Conservation (phyloP, 2,329 filamentous ascomycete species). For the Ophiostoma quercus region DNA sequence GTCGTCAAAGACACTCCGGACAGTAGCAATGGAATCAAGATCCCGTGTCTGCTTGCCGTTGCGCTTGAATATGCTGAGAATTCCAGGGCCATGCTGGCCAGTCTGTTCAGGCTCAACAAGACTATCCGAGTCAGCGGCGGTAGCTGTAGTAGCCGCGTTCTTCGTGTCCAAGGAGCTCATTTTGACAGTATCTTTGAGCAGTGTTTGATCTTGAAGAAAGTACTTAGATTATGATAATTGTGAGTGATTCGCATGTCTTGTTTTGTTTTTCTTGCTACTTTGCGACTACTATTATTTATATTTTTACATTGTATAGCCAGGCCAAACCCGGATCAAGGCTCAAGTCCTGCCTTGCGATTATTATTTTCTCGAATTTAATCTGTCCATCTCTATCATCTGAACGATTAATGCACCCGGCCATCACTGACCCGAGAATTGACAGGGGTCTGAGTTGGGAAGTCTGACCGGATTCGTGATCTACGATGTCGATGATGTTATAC, state of each 20-base stretch:
- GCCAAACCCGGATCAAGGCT: background rate
- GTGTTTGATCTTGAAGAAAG: too few species aligned
- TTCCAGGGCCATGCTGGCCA: background rate
- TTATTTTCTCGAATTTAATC: background rate
- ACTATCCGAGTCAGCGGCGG: background rate
- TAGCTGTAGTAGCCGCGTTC: background rate
- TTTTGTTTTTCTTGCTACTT: too few species aligned
- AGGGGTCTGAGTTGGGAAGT: constrained; percentile 3
- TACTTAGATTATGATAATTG: too few species aligned
- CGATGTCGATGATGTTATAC: background rate
- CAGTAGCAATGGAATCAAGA: background rate
- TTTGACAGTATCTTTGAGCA: background rate
- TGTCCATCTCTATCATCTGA: background rate
- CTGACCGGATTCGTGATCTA: background rate
- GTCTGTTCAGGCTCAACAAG: background rate
- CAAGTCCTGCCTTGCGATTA: background rate
- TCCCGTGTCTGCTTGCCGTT: background rate
- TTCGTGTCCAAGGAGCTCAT: background rate
- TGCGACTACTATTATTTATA: background rate
- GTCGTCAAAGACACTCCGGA: constrained; percentile 9
- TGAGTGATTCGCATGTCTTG: too few species aligned
- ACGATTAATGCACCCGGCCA: background rate
- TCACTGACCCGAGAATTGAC: background rate
- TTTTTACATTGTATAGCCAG: background rate
- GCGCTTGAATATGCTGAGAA: background rate